phyloP scores from a whole-genome alignment of 1,284 basidiomycete genomes.

The Ganoderma leucocontextum region DNA sequence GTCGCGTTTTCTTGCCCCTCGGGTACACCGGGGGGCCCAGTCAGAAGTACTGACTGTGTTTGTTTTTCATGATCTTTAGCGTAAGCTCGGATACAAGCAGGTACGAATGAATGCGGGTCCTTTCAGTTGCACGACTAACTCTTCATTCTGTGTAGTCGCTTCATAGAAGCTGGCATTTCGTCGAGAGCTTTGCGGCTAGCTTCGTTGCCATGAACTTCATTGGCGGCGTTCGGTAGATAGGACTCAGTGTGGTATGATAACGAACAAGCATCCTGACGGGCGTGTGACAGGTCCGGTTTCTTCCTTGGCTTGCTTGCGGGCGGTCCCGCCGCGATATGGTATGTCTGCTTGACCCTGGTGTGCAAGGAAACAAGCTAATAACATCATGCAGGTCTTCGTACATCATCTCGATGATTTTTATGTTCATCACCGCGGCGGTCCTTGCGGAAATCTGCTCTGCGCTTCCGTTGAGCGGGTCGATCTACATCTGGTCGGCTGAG shows the following conservation, averaged over 20 bases:
- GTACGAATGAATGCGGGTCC: constrained; percentile 48
- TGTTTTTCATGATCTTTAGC: constrained; percentile 52
- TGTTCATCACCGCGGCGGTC: constrained; percentile 85
- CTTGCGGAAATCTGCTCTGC: constrained; percentile 90
- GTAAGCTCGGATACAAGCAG: constrained; percentile 83
- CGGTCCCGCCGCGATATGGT: constrained; percentile 86
- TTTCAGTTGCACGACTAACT: not conserved
- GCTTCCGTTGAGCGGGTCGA: constrained; percentile 85
- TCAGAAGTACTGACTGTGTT: constrained; percentile 57
- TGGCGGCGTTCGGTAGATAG: constrained; percentile 75
- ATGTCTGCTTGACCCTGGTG: constrained; percentile 14
- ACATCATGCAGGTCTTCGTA: constrained; percentile 72
- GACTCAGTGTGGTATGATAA: not conserved
- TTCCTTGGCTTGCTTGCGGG: constrained; percentile 86
- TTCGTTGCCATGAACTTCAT: constrained; percentile 89
- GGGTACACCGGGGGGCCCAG: constrained; percentile 47
- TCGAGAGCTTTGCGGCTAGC: constrained; percentile 86
- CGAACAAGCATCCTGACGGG: constrained; percentile 10
- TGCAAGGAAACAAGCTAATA: not conserved
- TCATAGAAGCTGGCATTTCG: constrained; percentile 80
- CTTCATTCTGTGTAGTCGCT: constrained; percentile 62
- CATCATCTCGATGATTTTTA: constrained; percentile 80
- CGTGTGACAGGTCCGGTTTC: constrained; percentile 64
- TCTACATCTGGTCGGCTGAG: constrained; percentile 92
- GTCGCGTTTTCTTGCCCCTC: constrained; percentile 57